Evolutionary conservation across 306 rosid species (phyloP), one percentile per base, ranked within the genome.

Genomic region (Trifolium subterraneum): DNA sequence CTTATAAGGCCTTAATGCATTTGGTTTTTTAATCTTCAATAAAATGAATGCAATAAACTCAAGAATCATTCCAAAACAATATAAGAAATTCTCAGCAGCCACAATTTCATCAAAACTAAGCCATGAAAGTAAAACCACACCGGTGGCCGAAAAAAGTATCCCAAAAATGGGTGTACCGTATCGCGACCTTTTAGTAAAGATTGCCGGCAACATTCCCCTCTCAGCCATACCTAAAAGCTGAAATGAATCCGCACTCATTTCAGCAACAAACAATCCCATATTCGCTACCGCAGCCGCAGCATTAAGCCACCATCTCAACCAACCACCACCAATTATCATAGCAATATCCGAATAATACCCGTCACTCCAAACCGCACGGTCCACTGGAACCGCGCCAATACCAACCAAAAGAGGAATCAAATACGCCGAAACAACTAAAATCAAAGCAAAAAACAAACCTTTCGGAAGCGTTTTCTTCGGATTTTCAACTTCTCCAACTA

Each of bases 1-100:
- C 88, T 85, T 93, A 82, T 73, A 93, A 55, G 98, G 98, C 80
- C 97, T 60, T 60, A 8, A 18, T n/a, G 68, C 47, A 35, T 62
- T 62, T 33, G 68, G 68, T n/a, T 31, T 33, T 10, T 62, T 62
- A 16, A 62, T 62, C 68, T 62, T 62, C 68, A 62, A 35, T 44
- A 16, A 16, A 15, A 62, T 62, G 4, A 62, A 62, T n/a, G 68
- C 68, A 33, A 62, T 62, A 33, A 62, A 62, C 68, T 62, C 68
- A n/a, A 62, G 68, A n/a, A 62, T 62, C 68, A 62, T 62, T 11
- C 68, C 68, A 35, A 62, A 31, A 62, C 68, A 33, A 1, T 62
- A 62, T 44, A 62, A 35, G 45, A 62, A 62, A 60, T 60, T 60
- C 19, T 60, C 65, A 14, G 65, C 65, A 29, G 41, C 65, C 41